A percentile compares a stretch with the other conserved stretches of the same genome.
These are phyloP conservation scores for Musa acuminata DNA, from an alignment of 176 grass and related monocot species.

Conservation along the genomic window DNA sequence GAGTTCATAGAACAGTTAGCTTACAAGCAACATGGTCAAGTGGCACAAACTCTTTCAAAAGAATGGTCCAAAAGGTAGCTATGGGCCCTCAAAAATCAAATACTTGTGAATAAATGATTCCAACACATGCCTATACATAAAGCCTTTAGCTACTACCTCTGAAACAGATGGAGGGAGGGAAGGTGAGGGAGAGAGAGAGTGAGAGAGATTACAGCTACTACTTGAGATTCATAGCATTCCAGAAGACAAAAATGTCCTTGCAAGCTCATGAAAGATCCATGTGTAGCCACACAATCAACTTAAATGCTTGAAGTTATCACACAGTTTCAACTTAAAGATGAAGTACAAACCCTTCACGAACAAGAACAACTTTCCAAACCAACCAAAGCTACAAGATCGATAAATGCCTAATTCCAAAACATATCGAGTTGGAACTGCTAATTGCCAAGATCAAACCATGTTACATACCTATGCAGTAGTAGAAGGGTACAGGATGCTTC, in stretches of 20 bases:
- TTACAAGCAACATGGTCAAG: neutral
- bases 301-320: neutral
- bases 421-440: neutral
- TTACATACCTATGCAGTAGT: conserved; percentile 84
- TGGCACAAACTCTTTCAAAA: neutral
- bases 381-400: too few relatives aligned
- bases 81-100: neutral
- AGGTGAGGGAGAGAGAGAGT: too few relatives aligned
- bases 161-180: too few relatives aligned
- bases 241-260: neutral
- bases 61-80: neutral
- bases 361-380: neutral
- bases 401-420: neutral
- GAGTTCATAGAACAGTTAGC: neutral
- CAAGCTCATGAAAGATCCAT: neutral
- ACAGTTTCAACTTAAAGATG: neutral
- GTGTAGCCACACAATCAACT: neutral
- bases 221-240: too few relatives aligned
- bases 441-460: neutral
- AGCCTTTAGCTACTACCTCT: neutral
- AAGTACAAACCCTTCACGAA: neutral
- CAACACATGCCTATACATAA: neutral
- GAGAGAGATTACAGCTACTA: too few relatives aligned
- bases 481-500: conserved; percentile 92
- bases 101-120: neutral